Conservation (phyloP, 2,329 filamentous ascomycete genomes). For the Sporothrix dimorphospora region DNA sequence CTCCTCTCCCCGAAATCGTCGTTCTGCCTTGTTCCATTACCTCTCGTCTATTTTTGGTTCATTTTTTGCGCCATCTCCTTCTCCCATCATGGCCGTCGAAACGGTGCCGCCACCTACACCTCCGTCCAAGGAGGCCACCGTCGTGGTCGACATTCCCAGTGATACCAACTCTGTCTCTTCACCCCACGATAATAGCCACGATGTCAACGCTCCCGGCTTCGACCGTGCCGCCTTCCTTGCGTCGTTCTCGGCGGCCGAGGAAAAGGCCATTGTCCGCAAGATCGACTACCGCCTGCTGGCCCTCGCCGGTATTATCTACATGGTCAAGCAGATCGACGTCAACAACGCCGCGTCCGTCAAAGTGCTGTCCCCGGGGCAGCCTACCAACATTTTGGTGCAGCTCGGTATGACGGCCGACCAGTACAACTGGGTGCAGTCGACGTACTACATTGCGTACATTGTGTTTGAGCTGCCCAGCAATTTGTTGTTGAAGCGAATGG, state of each 20-base stretch:
- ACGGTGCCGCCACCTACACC: background rate
- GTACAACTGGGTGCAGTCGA: conserved; percentile 32
- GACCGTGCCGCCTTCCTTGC: conserved; percentile 28
- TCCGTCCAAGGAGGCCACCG: conserved; percentile 6
- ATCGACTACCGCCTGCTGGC: conserved; percentile 26
- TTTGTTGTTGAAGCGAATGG: conserved; percentile 54
- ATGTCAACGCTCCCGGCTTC: background rate
- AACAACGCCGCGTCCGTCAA: conserved; percentile 30
- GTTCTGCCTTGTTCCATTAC: too few relatives aligned
- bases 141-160: background rate
- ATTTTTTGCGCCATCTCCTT: background rate
- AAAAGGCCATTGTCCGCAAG: conserved; percentile 28
- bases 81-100: background rate
- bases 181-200: background rate
- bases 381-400: conserved; percentile 29
- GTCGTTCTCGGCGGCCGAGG: conserved; percentile 24
- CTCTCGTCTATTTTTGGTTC: too few relatives aligned
- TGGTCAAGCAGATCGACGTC: conserved; percentile 30
- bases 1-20: too few relatives aligned
- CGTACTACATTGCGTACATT: conserved; percentile 29
- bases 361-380: conserved; percentile 24
- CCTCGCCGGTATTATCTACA: conserved; percentile 27
- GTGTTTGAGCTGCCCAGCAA: conserved; percentile 58
- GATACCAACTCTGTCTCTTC: background rate
- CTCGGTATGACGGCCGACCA: conserved; percentile 28